phyloP scores from a whole-genome alignment of 768 basidiomycete species.

The Mycena rosella region DNA sequence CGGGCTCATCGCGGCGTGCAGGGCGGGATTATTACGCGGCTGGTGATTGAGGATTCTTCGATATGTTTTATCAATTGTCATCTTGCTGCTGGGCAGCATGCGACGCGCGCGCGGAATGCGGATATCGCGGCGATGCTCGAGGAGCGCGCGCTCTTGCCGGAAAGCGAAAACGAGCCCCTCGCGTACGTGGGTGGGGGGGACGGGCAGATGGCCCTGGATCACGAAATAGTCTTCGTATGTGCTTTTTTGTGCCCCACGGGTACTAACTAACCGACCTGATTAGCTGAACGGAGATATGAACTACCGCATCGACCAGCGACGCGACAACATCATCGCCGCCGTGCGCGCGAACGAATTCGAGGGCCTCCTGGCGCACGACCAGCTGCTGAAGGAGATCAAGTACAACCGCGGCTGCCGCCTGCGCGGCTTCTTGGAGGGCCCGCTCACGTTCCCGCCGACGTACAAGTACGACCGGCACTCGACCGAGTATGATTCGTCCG shows the following conservation, averaged over 20 bases:
- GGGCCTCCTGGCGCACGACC: slow-evolving; percentile 81
- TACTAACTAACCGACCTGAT: too few species aligned
- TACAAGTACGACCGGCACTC: slow-evolving; percentile 94
- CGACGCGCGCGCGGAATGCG: slow-evolving; percentile 84
- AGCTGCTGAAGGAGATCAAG: slow-evolving; percentile 90
- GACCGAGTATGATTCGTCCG: slow-evolving; percentile 86
- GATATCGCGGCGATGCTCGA: slow-evolving; percentile 92
- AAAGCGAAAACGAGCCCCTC: slow-evolving; percentile 62
- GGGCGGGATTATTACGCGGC: slow-evolving; percentile 92
- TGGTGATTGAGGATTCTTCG: slow-evolving; percentile 92
- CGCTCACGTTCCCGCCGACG: slow-evolving; percentile 87
- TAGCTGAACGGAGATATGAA: slow-evolving; percentile 96
- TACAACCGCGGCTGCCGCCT: slow-evolving; percentile 90
- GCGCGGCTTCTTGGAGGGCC: slow-evolving; percentile 85
- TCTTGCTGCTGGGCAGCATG: slow-evolving; percentile 94
- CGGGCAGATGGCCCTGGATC: slow-evolving; percentile 93
- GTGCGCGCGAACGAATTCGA: slow-evolving; percentile 76
- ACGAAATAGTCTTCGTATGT: slow-evolving; percentile 92
- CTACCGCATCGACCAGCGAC: slow-evolving; percentile 94
- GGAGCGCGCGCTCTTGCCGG: slow-evolving; percentile 76
- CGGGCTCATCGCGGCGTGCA: slow-evolving; percentile 44
- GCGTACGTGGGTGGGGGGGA: slow-evolving; percentile 93
- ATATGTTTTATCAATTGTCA: slow-evolving; percentile 97
- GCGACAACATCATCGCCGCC: slow-evolving; percentile 83
- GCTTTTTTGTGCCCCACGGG: not conserved